phyloP scores from a whole-genome alignment of 2,329 filamentous ascomycete genomes.

The Aspergillus quadricinctus region DNA sequence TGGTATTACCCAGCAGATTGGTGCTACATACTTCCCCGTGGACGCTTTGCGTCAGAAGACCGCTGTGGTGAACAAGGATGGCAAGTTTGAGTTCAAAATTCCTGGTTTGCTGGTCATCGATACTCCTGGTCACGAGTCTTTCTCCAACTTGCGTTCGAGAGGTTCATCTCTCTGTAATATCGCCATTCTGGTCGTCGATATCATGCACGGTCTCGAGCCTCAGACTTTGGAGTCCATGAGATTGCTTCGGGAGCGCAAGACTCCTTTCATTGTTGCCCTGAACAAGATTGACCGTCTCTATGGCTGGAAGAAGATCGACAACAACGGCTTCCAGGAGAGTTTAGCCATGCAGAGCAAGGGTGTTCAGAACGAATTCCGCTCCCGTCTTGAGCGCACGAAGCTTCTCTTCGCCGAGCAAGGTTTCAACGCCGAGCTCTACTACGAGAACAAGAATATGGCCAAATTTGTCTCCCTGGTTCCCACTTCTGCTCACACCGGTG shows the following conservation, averaged over 20 bases:
- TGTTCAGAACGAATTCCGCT: conserved; percentile 90
- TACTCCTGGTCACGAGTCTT: conserved; percentile 99
- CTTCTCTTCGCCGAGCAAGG: conserved; percentile 91
- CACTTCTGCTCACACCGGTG: conserved; percentile 96
- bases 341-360: conserved; percentile 84
- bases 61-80: conserved; percentile 84
- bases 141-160: conserved; percentile 94
- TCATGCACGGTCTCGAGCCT: conserved; percentile 98
- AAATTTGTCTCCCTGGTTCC: conserved; percentile 86
- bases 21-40: conserved; percentile 97
- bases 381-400: conserved; percentile 86
- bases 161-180: conserved; percentile 99
- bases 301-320: conserved; percentile 97
- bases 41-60: conserved; percentile 92
- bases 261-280: conserved; percentile 95
- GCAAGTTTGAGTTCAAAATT: conserved; percentile 91
- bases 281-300: conserved; percentile 99
- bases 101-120: conserved; percentile 95
- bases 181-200: conserved; percentile 97
- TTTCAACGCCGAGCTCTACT: conserved; percentile 96
- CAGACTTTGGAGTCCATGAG: conserved; percentile 98
- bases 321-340: conserved; percentile 96
- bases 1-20: conserved; percentile 99
- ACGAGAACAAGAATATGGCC: conserved; percentile 97
- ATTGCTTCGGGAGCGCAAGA: conserved; percentile 85